Conservation (phyloP, 345 rosid genomes). For the Salix suchowensis region DNA sequence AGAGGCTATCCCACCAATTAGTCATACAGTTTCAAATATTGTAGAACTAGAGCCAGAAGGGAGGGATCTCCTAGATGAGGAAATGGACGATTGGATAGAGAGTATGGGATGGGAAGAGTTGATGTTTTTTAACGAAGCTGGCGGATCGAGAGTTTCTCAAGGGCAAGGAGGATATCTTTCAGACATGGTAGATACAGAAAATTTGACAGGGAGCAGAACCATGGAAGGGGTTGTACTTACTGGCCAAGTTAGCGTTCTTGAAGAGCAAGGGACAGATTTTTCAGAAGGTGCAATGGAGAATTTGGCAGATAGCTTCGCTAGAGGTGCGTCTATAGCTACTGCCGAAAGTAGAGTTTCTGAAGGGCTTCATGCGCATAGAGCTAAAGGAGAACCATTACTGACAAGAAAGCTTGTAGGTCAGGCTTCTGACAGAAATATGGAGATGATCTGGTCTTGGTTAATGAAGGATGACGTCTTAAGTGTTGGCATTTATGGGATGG, state of each 20-base stretch:
- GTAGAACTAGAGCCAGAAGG: background rate
- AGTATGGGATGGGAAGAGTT: background rate
- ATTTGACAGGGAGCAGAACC: background rate
- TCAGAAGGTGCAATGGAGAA: background rate
- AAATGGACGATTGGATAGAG: background rate
- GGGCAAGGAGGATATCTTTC: background rate
- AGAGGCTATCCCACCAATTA: background rate
- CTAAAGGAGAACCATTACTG: background rate
- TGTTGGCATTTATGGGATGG: conserved; percentile 20
- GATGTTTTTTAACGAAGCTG: background rate
- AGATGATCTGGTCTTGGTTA: background rate
- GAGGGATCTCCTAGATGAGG: background rate
- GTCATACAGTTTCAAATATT: background rate
- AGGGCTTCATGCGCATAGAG: background rate
- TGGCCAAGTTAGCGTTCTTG: background rate
- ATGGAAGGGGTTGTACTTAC: background rate
- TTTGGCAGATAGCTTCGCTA: background rate
- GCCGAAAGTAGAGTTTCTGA: background rate
- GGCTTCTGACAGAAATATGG: background rate
- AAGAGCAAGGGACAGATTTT: background rate
- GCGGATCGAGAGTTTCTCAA: background rate
- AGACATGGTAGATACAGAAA: background rate
- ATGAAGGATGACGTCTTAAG: background rate
- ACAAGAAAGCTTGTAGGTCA: background rate
- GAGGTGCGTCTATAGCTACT: background rate